phyloP scores from a whole-genome alignment of 768 basidiomycete species.

The Calocera viscosa region DNA sequence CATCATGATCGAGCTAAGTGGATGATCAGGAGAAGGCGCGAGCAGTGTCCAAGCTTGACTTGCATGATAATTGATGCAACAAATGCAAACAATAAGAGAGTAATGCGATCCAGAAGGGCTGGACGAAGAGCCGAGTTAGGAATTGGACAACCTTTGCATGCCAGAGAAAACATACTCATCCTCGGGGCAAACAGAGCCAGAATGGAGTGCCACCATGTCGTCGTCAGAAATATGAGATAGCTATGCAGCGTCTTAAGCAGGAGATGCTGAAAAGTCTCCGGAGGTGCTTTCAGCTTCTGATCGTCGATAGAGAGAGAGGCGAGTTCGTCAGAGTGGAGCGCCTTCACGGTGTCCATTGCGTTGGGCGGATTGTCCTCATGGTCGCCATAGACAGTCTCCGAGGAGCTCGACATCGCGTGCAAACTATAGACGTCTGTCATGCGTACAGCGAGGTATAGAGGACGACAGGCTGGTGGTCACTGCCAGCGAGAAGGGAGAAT shows the following conservation, averaged over 20 bases:
- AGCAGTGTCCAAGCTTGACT: neutral
- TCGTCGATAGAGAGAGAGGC: neutral
- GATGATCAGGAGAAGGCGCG: neutral
- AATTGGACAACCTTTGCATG: too few relatives aligned
- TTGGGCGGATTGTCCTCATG: neutral
- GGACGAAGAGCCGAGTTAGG: neutral
- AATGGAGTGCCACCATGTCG: neutral
- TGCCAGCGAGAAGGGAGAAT: too few relatives aligned
- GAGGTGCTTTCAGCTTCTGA: neutral
- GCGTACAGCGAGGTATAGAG: too few relatives aligned
- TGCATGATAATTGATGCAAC: conserved; percentile 17
- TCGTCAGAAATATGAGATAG: neutral
- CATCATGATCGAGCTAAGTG: conserved; percentile 10
- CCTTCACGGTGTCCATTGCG: neutral
- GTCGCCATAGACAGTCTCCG: neutral
- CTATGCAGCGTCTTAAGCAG: neutral
- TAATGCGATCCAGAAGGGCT: conserved; percentile 18
- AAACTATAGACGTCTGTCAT: neutral
- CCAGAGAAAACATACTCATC: neutral
- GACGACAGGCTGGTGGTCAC: too few relatives aligned
- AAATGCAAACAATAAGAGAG: conserved; percentile 17
- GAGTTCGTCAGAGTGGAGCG: neutral
- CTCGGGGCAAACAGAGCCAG: neutral
- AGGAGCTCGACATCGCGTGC: neutral
- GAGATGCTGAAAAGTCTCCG: neutral